phyloP scores from a whole-genome alignment of 345 rosid genomes.

The Mangifera indica region DNA sequence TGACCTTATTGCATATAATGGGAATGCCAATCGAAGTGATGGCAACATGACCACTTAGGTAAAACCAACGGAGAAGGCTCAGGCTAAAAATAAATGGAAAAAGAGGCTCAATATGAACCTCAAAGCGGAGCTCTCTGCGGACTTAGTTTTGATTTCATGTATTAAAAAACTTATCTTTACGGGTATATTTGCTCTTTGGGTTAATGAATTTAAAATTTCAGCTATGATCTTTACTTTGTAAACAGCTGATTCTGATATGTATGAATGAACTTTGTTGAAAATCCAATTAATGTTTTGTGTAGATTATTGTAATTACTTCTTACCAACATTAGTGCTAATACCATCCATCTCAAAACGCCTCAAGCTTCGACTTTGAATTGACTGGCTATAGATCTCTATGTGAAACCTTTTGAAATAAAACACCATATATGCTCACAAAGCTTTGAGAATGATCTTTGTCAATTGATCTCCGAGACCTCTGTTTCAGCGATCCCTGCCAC shows the following conservation, averaged over 20 bases:
- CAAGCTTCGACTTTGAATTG: slow-evolving; percentile 37
- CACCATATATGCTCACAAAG: slow-evolving; percentile 51
- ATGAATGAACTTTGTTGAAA: too few species aligned
- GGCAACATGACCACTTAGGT: slow-evolving; percentile 14
- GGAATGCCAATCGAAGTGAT: slow-evolving; percentile 19
- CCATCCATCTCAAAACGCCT: slow-evolving; percentile 42
- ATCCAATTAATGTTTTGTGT: too few species aligned
- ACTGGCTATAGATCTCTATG: slow-evolving; percentile 48
- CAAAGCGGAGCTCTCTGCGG: background rate
- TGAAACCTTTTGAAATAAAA: slow-evolving; percentile 48
- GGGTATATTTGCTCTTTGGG: too few species aligned
- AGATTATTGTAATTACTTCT: background rate
- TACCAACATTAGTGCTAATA: slow-evolving; percentile 35
- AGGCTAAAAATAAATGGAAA: slow-evolving; percentile 2
- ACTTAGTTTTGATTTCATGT: background rate
- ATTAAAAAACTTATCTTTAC: too few species aligned
- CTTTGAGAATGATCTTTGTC: slow-evolving; percentile 37
- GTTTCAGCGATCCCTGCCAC: slow-evolving; percentile 10
- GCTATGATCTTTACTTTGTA: background rate
- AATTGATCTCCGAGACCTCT: slow-evolving; percentile 15
- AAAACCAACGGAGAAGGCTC: slow-evolving; percentile 16
- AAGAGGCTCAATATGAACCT: background rate
- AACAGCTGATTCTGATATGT: background rate
- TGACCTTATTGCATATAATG: slow-evolving; percentile 25
- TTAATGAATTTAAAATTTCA: too few species aligned